phyloP scores from a whole-genome alignment of 306 rosid species.

The Vigna reflexopilosa region DNA sequence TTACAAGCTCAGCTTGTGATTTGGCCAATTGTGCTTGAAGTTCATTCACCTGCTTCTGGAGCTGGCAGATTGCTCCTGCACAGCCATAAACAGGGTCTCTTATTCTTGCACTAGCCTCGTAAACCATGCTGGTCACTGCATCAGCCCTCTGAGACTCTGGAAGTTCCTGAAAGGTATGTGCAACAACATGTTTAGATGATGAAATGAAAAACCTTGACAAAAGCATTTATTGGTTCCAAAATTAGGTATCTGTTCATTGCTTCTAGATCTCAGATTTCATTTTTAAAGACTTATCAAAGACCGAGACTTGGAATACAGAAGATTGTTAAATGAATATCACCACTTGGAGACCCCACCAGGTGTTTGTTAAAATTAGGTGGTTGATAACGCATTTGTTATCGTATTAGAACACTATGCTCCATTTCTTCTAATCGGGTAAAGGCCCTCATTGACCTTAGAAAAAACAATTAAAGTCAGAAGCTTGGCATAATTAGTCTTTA shows the following conservation, averaged over 20 bases:
- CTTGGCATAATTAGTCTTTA: slow-evolving; percentile 15
- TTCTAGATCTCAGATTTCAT: neutral
- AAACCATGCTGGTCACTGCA: slow-evolving; percentile 96
- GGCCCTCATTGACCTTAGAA: slow-evolving; percentile 3
- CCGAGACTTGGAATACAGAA: slow-evolving; percentile 27
- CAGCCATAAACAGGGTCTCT: slow-evolving; percentile 94
- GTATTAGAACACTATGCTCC: neutral
- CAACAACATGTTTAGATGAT: slow-evolving; percentile 21
- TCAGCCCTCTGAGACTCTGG: slow-evolving; percentile 89
- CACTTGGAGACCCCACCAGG: slow-evolving; percentile 45
- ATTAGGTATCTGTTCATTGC: neutral
- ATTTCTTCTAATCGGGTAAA: neutral
- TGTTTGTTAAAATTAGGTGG: slow-evolving; percentile 43
- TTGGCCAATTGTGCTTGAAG: slow-evolving; percentile 89
- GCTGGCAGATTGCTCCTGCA: slow-evolving; percentile 91
- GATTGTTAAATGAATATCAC: slow-evolving; percentile 29
- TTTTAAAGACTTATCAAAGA: neutral
- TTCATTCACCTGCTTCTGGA: slow-evolving; percentile 83
- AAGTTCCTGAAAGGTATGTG: slow-evolving; percentile 64
- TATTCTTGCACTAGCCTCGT: slow-evolving; percentile 88
- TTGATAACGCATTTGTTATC: slow-evolving; percentile 39
- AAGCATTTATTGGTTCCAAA: neutral
- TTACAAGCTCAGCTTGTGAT: slow-evolving; percentile 81
- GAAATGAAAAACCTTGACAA: neutral
- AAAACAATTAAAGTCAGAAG: neutral